Conservation (phyloP, 768 basidiomycete genomes). For the Naganishia onofrii region DNA sequence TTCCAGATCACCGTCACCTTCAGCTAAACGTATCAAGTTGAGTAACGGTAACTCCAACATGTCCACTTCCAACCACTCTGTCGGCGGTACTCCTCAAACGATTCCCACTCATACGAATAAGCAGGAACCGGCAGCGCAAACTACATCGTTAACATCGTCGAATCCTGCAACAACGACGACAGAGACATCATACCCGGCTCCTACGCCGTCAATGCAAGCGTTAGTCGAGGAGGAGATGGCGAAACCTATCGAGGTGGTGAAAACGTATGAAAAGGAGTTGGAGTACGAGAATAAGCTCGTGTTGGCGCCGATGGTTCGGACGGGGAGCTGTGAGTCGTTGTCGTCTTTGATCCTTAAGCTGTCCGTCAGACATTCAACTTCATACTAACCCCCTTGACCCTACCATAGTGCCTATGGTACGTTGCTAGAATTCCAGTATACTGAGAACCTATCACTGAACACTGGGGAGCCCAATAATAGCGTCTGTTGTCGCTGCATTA, state of each 20-base stretch:
- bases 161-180: background rate
- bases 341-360: too few species aligned
- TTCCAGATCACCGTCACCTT: slow-evolving; percentile 1
- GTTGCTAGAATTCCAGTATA: background rate
- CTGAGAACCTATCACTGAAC: background rate
- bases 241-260: slow-evolving; percentile 37
- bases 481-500: slow-evolving; percentile 83
- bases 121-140: background rate
- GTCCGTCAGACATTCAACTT: slow-evolving; percentile 2
- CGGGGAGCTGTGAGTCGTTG: slow-evolving; percentile 61
- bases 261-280: slow-evolving; percentile 44
- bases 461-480: slow-evolving; percentile 13
- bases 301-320: slow-evolving; percentile 98
- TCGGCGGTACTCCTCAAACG: background rate
- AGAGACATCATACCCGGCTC: slow-evolving; percentile 8
- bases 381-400: background rate
- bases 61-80: background rate
- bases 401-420: slow-evolving; percentile 66
- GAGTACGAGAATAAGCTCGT: slow-evolving; percentile 85
- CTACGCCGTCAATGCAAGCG: slow-evolving; percentile 20
- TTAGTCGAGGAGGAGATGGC: slow-evolving; percentile 40
- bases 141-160: background rate
- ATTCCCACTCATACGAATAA: background rate
- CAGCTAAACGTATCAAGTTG: slow-evolving; percentile 19
- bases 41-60: background rate